phyloP scores from a whole-genome alignment of 345 rosid species.

The Schrenkiella parvula region DNA sequence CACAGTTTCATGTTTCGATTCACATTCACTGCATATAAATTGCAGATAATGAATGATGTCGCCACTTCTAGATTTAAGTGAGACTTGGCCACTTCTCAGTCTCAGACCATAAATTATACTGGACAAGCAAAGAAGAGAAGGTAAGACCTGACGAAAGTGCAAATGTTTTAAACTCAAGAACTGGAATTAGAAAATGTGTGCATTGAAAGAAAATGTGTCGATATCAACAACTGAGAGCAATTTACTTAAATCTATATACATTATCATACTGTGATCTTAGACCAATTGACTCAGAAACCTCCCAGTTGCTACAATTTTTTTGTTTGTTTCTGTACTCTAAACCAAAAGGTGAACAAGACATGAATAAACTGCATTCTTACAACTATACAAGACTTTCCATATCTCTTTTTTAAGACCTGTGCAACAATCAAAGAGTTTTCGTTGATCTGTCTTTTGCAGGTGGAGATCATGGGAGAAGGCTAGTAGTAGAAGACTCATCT shows the following conservation, averaged over 20 bases:
- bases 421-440: slow-evolving; percentile 3
- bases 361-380: not conserved
- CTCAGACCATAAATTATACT: too few species aligned
- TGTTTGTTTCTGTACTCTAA: slow-evolving; percentile 2
- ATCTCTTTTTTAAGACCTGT: not conserved
- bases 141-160: not conserved
- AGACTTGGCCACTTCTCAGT: too few species aligned
- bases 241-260: not conserved
- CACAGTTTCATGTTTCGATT: too few species aligned
- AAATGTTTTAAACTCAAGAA: not conserved
- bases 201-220: not conserved
- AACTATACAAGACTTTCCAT: slow-evolving; percentile 12
- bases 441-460: not conserved
- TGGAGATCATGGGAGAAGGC: slow-evolving; percentile 39
- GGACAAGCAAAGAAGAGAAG: not conserved
- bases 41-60: too few species aligned
- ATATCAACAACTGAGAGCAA: not conserved
- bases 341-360: slow-evolving; percentile 10
- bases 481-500: slow-evolving; percentile 49
- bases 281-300: not conserved
- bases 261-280: not conserved
- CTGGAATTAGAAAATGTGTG: not conserved
- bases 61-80: too few species aligned
- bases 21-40: too few species aligned
- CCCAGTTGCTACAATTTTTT: not conserved